Base-by-base conservation (phyloP, 1,284 basidiomycete species). In the Paramarasmius palmivorus region DNA sequence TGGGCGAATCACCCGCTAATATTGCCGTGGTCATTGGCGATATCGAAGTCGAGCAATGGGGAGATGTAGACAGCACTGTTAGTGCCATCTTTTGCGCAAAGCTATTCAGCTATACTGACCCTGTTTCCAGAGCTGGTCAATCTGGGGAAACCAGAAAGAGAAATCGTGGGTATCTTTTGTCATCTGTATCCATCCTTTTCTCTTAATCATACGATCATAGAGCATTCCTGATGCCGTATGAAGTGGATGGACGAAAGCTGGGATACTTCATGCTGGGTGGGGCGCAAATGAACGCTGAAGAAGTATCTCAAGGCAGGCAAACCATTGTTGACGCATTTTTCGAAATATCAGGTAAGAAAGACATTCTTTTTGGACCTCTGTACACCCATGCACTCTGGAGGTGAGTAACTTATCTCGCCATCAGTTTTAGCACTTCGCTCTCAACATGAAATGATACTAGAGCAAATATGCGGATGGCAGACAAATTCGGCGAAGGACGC, bases 231-330 rank as follows among this genome's bases (percentile, higher is more conserved):
- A 67, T 69, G 6, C 63, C 66, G 9, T 68, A 64, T 10, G 66
- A 68, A 55, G 61, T 58, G 4, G 59, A 62, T 37, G 52, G 44
- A 15, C 14, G 39, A 2, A 66, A 68, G n/a, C 60, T 76, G 3
- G 75, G 69, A 60, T 71, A 65, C 40, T 69, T 74, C 36, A 56
- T 69, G 12, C 54, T 76, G 15, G 55, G 58, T 3, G 65, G 64
- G 7, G 64, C 61, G 46, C 61, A 68, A 14, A 57, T 71, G 38
- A 65, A 69, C 26, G 59, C 65, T 36, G 34, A 57, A 15, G 55
- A 66, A 23, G 50, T 73, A 14, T 59, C 68, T 1, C 53, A 57
- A 2, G 61, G 66, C 47, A 62, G 68, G 40, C 65, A 65, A 4
- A 61, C 59, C 8, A 57, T 75, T 9, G 58, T 66, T 49, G 60